Evolutionary conservation across 345 rosid genomes (phyloP).

Genomic region (Combretum micranthum): DNA sequence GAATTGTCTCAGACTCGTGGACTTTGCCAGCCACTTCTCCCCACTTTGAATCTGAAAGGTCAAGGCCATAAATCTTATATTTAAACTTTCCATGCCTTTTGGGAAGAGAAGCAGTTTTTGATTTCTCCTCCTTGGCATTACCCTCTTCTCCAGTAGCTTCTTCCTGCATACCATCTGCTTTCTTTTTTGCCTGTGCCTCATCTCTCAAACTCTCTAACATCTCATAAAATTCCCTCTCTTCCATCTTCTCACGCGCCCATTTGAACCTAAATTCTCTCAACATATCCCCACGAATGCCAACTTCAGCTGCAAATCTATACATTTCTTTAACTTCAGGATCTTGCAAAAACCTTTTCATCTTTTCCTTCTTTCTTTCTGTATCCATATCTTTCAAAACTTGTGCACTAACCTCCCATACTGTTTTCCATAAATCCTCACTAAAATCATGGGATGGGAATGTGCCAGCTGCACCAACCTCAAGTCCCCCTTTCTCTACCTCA

Average conservation of each 20-base stretch:
- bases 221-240: conserved; percentile 66
- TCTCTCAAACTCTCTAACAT: conserved; percentile 39
- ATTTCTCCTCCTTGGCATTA: conserved; percentile 25
- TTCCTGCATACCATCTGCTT: conserved; percentile 22
- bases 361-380: conserved; percentile 74
- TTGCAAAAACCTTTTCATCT: conserved; percentile 69
- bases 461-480: conserved; percentile 12
- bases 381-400: conserved; percentile 80
- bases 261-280: conserved; percentile 84
- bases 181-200: conserved; percentile 22
- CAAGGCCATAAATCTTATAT: conserved; percentile 90
- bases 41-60: conserved; percentile 81
- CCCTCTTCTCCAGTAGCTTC: conserved; percentile 18
- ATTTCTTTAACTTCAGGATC: conserved; percentile 69
- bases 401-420: conserved; percentile 75
- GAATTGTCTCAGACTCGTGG: conserved; percentile 49
- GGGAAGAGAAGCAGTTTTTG: conserved; percentile 52
- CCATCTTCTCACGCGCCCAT: conserved; percentile 90
- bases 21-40: conserved; percentile 60
- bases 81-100: conserved; percentile 77
- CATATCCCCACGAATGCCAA: conserved; percentile 83
- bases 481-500: conserved; percentile 61
- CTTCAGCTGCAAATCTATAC: conserved; percentile 84
- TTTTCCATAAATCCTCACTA: conserved; percentile 73
- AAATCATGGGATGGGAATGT: conserved; percentile 15